A percentile compares a stretch with the other conserved stretches of the same genome.
Evolutionary conservation across 805 yeast genomes (phyloP).

Genomic region (Starmerella vaccinii): DNA sequence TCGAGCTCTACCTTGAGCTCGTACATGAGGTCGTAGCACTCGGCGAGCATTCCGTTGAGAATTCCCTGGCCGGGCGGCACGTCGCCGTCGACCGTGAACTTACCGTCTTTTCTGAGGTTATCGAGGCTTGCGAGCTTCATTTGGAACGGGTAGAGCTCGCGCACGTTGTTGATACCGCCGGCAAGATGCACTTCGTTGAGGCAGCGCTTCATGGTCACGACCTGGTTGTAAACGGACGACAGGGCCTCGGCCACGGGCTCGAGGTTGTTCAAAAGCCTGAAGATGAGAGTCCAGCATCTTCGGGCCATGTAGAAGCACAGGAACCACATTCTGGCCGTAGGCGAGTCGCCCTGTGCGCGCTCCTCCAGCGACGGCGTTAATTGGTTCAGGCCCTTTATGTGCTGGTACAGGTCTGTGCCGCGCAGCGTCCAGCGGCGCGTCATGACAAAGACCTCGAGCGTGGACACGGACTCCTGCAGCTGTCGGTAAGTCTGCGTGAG

Average conservation of each 20-base stretch:
- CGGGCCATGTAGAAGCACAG: slow-evolving; percentile 52
- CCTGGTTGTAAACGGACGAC: slow-evolving; percentile 86
- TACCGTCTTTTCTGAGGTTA: slow-evolving; percentile 79
- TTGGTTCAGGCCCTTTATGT: slow-evolving; percentile 60
- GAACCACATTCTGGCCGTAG: background rate
- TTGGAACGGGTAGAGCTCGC: slow-evolving; percentile 93
- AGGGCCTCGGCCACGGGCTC: slow-evolving; percentile 94
- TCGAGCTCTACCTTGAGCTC: slow-evolving; percentile 53
- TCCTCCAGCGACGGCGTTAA: slow-evolving; percentile 49
- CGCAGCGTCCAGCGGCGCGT: slow-evolving; percentile 97
- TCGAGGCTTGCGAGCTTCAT: slow-evolving; percentile 86
- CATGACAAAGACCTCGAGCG: slow-evolving; percentile 70
- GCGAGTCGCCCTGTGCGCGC: background rate
- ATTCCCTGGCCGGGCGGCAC: slow-evolving; percentile 98
- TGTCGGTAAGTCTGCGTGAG: slow-evolving; percentile 53
- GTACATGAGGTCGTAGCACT: slow-evolving; percentile 86
- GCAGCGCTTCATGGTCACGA: slow-evolving; percentile 84
- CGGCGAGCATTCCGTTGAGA: slow-evolving; percentile 79
- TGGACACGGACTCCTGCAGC: slow-evolving; percentile 55
- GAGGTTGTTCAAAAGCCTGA: slow-evolving; percentile 76
- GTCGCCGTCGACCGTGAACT: slow-evolving; percentile 74
- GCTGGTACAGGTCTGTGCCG: slow-evolving; percentile 83
- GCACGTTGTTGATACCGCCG: slow-evolving; percentile 78
- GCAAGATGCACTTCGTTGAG: slow-evolving; percentile 78
- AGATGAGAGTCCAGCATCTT: slow-evolving; percentile 82